Percentiles rank a stretch among this genome's conserved stretches.
Conservation (phyloP, 208 protist genomes). For the Wallacemonas rigidus region DNA sequence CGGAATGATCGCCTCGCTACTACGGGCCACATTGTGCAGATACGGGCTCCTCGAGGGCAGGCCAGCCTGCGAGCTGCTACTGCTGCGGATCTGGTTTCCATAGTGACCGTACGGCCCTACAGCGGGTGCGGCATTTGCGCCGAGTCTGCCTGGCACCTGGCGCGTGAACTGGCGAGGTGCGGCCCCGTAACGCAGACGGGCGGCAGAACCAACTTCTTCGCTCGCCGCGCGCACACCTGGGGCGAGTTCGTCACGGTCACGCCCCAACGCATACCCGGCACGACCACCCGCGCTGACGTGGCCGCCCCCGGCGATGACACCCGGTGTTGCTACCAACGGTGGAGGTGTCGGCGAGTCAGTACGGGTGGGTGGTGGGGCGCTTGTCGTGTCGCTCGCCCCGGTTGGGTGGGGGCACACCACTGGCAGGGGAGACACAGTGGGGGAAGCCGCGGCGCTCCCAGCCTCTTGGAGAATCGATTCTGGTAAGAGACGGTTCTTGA, state of each 20-base stretch:
- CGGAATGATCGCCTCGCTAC: slow-evolving; percentile 10
- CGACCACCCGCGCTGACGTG: too few species aligned
- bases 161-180: slow-evolving; percentile 4
- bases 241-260: background rate
- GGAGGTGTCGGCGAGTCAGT: slow-evolving; percentile 1
- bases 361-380: background rate
- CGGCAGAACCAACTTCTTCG: background rate
- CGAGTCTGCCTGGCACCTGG: slow-evolving; percentile 10
- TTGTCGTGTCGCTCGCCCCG: background rate
- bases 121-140: slow-evolving; percentile 1
- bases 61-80: slow-evolving; percentile 2
- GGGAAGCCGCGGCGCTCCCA: background rate
- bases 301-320: background rate
- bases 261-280: background rate
- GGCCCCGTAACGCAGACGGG: background rate
- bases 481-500: slow-evolving; percentile 68
- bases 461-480: slow-evolving; percentile 26
- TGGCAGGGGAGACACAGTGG: background rate
- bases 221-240: slow-evolving; percentile 1
- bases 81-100: slow-evolving; percentile 9
- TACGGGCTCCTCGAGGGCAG: slow-evolving; percentile 1
- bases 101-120: background rate
- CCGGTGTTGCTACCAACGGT: background rate
- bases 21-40: slow-evolving; percentile 2
- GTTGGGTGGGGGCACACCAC: slow-evolving; percentile 15